Evolutionary conservation across 108 stramenopile genomes (phyloP).

Genomic region (Nitzschia sp.): DNA sequence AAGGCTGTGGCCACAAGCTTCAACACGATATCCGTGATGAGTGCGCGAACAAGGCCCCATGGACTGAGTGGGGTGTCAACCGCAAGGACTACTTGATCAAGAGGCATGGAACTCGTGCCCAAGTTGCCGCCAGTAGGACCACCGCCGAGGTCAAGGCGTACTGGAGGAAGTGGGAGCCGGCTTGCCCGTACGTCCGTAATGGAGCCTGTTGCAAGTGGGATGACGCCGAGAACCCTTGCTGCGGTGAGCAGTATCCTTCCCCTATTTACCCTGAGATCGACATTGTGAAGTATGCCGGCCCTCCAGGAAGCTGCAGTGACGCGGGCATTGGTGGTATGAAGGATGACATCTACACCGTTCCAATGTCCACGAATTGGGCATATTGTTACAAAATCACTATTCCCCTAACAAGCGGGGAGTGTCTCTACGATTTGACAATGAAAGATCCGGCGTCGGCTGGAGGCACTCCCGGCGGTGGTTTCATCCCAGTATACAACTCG

Average conservation of each 20-base stretch:
- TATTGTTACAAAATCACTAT: no score
- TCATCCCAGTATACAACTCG: no score
- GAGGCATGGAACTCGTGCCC: background rate
- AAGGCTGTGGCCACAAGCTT: background rate
- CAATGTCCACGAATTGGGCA: no score
- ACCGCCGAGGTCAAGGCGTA: background rate
- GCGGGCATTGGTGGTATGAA: no score
- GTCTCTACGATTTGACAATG: no score
- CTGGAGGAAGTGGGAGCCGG: constrained; percentile 2
- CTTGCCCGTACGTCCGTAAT: constrained; percentile 1
- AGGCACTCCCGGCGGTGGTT: no score
- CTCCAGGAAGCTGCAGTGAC: no score
- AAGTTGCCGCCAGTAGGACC: background rate
- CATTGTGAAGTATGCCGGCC: no score
- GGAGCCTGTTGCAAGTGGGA: background rate
- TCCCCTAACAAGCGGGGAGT: no score
- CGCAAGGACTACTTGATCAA: constrained; percentile 8
- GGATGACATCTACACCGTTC: no score
- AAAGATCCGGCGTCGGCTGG: no score
- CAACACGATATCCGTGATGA: constrained; percentile 5
- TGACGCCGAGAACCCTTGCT: background rate
- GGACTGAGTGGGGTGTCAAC: background rate
- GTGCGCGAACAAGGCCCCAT: constrained; percentile 6
- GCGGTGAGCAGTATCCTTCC: background rate
- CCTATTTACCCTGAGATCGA: no score